phyloP scores from a whole-genome alignment of 352 stramenopile genomes.

The Globisporangium splendens region DNA sequence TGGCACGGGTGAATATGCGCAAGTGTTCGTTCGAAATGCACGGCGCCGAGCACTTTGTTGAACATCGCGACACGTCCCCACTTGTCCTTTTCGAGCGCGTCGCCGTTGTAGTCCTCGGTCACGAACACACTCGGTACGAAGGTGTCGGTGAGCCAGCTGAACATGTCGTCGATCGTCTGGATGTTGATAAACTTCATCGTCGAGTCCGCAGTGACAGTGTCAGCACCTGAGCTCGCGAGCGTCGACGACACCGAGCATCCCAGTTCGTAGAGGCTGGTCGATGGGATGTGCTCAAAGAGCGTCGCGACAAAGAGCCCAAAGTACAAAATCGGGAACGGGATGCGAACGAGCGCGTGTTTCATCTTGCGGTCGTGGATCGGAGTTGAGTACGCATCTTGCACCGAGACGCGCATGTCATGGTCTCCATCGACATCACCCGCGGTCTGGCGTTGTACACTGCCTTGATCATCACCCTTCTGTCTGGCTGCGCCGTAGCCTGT shows the following conservation, averaged over 20 bases:
- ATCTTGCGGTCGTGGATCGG: slow-evolving; percentile 40
- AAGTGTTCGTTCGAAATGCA: slow-evolving; percentile 28
- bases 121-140: slow-evolving; percentile 44
- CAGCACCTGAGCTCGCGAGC: slow-evolving; percentile 33
- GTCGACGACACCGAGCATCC: slow-evolving; percentile 26
- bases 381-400: slow-evolving; percentile 23
- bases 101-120: slow-evolving; percentile 46
- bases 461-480: not conserved
- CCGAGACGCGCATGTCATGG: slow-evolving; percentile 4
- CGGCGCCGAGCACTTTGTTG: slow-evolving; percentile 35
- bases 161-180: slow-evolving; percentile 27
- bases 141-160: slow-evolving; percentile 41
- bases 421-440: not conserved
- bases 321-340: slow-evolving; percentile 32
- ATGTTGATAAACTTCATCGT: slow-evolving; percentile 52
- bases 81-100: slow-evolving; percentile 22
- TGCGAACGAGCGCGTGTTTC: slow-evolving; percentile 24
- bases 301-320: slow-evolving; percentile 42
- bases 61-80: slow-evolving; percentile 24
- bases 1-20: slow-evolving; percentile 22
- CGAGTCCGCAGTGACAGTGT: slow-evolving; percentile 40
- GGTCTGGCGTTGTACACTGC: not conserved
- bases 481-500: not conserved
- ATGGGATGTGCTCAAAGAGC: slow-evolving; percentile 40
- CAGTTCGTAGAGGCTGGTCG: slow-evolving; percentile 28